Conservation (phyloP, 2,329 filamentous ascomycete genomes). For the Hypoxylon sp. region DNA sequence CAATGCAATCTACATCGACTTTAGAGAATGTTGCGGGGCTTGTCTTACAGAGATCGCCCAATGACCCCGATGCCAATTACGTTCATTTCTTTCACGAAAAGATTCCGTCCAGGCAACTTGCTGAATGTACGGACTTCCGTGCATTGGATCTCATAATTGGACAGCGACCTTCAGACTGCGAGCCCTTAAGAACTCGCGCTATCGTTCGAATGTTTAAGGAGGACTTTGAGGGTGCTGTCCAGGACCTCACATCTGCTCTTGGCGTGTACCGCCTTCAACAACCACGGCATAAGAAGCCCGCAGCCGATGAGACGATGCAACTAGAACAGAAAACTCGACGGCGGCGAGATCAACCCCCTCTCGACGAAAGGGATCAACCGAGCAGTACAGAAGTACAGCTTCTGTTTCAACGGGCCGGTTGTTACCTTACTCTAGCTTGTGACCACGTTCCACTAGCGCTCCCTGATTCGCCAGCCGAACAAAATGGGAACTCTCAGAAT, state of each 20-base stretch:
- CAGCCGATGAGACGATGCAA: conserved; percentile 66
- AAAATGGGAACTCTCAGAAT: conserved; percentile 40
- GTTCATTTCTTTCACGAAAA: conserved; percentile 96
- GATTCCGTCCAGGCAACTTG: conserved; percentile 82
- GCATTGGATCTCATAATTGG: conserved; percentile 78
- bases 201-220: conserved; percentile 82
- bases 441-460: conserved; percentile 73
- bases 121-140: conserved; percentile 77
- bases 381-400: conserved; percentile 82
- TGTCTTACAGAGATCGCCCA: conserved; percentile 78
- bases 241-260: conserved; percentile 79
- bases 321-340: conserved; percentile 58
- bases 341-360: conserved; percentile 53
- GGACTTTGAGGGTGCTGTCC: conserved; percentile 77
- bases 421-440: conserved; percentile 80
- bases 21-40: conserved; percentile 82
- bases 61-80: conserved; percentile 82
- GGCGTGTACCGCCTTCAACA: conserved; percentile 67
- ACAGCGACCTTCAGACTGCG: conserved; percentile 73
- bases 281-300: conserved; percentile 63
- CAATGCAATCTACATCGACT: conserved; percentile 84
- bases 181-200: conserved; percentile 80
- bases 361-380: conserved; percentile 70
- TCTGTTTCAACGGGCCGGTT: conserved; percentile 80
- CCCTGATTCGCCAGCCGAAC: conserved; percentile 41